Base-by-base conservation (phyloP, 257 asterid genomes). In the Henckelia pumila region DNA sequence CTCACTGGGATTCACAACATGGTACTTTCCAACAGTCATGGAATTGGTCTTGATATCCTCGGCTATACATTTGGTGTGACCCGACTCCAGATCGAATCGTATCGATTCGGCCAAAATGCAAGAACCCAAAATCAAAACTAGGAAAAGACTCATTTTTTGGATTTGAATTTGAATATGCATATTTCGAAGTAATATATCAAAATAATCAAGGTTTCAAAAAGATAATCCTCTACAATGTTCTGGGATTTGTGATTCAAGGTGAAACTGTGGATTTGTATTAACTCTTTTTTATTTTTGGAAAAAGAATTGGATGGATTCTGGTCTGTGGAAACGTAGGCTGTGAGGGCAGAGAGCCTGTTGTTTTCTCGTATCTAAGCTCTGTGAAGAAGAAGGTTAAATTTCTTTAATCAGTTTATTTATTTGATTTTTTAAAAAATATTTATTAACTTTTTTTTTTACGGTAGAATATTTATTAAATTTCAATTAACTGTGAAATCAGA, bases 1-100 rank as follows among this genome's bases (percentile, higher is more conserved):
- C 20, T 93, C 96, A 26, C 67, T 83, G 59, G 88, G 87, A 69
- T 90, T 90, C 22, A 93, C 95, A 47, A 90, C 75, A 29, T 91
- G 92, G 71, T 93, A 93, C 56, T 90, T 93, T 56, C 97, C 99
- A 26, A 93, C 95, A 35, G 96, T 93, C 99, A 93, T 93, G 19
- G 96, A 78, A 79, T 86, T 87, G 71, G 84, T 78, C 83, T 90
- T 88, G 63, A 93, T 85, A 29, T 93, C 96, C 81, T 93, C 99
- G 56, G 99, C 77, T 83, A 93, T 93, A 82, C 99, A 93, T 79
- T 93, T 93, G n/a, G 95, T 82, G 32, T 75, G 88, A 58, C 97
- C 95, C 69, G 97, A 88, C 70, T 81, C 80, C 78, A 92, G 79
- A 73, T 92, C 97, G 80, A 93, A 93, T 63, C 88, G 89, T 81